Conservation (phyloP, 2,329 filamentous ascomycete genomes). For the Clonostachys rhizophaga region DNA sequence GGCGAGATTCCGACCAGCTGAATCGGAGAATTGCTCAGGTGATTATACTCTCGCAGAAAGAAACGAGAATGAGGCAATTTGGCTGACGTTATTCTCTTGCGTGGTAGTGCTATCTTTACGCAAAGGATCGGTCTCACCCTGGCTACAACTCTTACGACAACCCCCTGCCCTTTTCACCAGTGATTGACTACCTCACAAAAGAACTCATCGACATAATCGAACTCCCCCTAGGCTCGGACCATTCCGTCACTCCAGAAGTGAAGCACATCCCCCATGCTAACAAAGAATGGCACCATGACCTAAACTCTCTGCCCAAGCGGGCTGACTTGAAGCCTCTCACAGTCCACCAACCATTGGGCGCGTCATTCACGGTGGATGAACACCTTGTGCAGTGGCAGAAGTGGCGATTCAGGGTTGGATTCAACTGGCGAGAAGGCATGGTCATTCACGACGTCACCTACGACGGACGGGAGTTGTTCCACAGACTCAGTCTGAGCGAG, state of each 20-base stretch:
- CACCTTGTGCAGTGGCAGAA: slow-evolving; percentile 53
- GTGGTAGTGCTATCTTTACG: slow-evolving; percentile 4
- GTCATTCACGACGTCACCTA: slow-evolving; percentile 66
- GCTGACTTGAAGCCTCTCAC: slow-evolving; percentile 56
- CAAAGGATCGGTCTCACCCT: slow-evolving; percentile 13
- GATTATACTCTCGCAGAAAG: neutral
- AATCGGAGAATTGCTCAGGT: slow-evolving; percentile 4
- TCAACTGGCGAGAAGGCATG: slow-evolving; percentile 65
- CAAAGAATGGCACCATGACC: slow-evolving; percentile 36
- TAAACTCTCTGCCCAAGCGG: slow-evolving; percentile 29
- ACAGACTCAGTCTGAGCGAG: slow-evolving; percentile 61
- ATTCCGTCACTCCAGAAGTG: slow-evolving; percentile 34
- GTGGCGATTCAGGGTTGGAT: slow-evolving; percentile 64
- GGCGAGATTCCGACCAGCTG: slow-evolving; percentile 1
- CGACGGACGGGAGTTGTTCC: slow-evolving; percentile 58
- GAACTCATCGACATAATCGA: slow-evolving; percentile 24
- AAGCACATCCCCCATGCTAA: slow-evolving; percentile 17
- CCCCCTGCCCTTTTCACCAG: slow-evolving; percentile 41
- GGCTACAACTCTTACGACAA: slow-evolving; percentile 54
- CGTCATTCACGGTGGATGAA: slow-evolving; percentile 35
- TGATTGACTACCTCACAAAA: slow-evolving; percentile 23
- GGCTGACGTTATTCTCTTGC: no score
- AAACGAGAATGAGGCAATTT: no score
- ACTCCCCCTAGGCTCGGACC: slow-evolving; percentile 10
- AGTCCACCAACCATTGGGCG: slow-evolving; percentile 26